A percentile compares a stretch with the other conserved stretches of the same genome.
Conservation (phyloP, 1,284 basidiomycete species). For the Apiotrichum akiyoshidainum region DNA sequence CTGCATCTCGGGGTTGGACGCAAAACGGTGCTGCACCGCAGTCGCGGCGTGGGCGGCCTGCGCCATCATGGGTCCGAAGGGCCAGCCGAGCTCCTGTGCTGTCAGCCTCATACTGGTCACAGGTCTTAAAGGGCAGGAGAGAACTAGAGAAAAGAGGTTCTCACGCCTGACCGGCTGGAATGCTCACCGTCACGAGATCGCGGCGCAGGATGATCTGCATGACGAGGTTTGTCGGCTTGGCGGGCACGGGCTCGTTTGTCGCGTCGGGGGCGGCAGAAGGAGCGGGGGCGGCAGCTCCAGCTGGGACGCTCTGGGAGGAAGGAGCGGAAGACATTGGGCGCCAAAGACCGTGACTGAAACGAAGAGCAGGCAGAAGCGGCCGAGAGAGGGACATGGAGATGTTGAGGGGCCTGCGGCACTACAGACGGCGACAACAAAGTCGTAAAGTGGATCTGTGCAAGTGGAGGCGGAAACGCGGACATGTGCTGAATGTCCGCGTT, state of each 20-base stretch:
- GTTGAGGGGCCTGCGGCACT: background rate
- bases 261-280: background rate
- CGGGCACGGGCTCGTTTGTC: background rate
- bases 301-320: too few species aligned
- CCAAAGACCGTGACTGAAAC: background rate
- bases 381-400: background rate
- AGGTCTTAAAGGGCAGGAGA: background rate
- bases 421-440: background rate
- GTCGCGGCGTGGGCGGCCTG: conserved; percentile 55
- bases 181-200: conserved; percentile 44
- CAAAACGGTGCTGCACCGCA: conserved; percentile 45
- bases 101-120: conserved; percentile 5
- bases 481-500: background rate
- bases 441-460: background rate
- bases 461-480: background rate
- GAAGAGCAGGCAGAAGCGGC: too few species aligned
- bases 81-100: conserved; percentile 47
- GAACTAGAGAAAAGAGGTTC: too few species aligned
- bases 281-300: background rate
- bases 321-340: background rate
- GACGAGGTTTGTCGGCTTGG: conserved; percentile 38
- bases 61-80: conserved; percentile 54
- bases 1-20: conserved; percentile 36
- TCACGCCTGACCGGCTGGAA: background rate
- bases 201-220: conserved; percentile 51